Percentiles rank a stretch among this genome's conserved stretches.
phyloP scores from a whole-genome alignment of 2,329 filamentous ascomycete genomes.

The Penicillium fuscoglaucum region DNA sequence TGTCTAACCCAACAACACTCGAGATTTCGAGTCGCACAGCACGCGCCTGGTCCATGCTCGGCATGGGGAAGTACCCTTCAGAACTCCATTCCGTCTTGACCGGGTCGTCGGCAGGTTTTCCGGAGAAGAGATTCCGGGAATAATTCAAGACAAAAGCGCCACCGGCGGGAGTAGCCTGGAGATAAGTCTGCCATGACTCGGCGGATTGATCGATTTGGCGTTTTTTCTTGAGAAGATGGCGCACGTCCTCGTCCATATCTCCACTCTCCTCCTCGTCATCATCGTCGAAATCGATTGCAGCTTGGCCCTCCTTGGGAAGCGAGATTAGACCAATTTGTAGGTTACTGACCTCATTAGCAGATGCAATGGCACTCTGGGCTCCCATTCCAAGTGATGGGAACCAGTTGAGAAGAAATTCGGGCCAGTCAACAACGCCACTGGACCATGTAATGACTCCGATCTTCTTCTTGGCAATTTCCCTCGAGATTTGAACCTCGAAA shows the following conservation, averaged over 20 bases:
- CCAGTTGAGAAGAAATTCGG: slow-evolving; percentile 28
- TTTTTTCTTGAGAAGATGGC: slow-evolving; percentile 15
- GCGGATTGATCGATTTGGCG: slow-evolving; percentile 25
- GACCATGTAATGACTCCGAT: slow-evolving; percentile 38
- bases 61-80: slow-evolving; percentile 40
- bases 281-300: slow-evolving; percentile 23
- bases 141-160: slow-evolving; percentile 38
- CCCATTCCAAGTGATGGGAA: slow-evolving; percentile 28
- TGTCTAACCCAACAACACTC: slow-evolving; percentile 28
- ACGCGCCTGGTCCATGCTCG: slow-evolving; percentile 30
- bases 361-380: slow-evolving; percentile 20
- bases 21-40: slow-evolving; percentile 39
- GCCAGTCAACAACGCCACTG: slow-evolving; percentile 42
- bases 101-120: slow-evolving; percentile 33
- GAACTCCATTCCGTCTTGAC: slow-evolving; percentile 44
- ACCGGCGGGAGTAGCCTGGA: slow-evolving; percentile 32
- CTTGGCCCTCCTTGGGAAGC: slow-evolving; percentile 22
- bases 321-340: slow-evolving; percentile 39
- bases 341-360: slow-evolving; percentile 28
- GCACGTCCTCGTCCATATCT: slow-evolving; percentile 18
- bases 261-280: slow-evolving; percentile 26
- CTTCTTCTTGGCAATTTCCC: slow-evolving; percentile 33
- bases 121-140: slow-evolving; percentile 41
- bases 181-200: slow-evolving; percentile 37
- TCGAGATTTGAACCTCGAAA: slow-evolving; percentile 34